Conservation (phyloP, 202 grass and related monocot genomes). For the Panicum virgatum region DNA sequence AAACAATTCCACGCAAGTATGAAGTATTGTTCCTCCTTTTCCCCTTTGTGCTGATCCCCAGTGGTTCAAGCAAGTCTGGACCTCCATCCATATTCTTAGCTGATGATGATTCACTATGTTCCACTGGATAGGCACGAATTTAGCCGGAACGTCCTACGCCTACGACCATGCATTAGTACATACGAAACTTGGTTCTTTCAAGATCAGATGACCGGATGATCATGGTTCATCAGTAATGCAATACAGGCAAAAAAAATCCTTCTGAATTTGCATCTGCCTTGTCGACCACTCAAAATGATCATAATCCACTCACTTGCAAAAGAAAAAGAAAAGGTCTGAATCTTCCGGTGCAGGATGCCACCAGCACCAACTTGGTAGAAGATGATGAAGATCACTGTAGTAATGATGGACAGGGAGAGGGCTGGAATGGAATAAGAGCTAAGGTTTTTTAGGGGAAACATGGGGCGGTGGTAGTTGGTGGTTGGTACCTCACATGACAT, state of each 20-base stretch:
- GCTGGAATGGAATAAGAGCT: slow-evolving; percentile 10
- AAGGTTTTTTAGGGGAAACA: slow-evolving; percentile 21
- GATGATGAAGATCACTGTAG: slow-evolving; percentile 30
- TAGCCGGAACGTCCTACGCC: neutral
- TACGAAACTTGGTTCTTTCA: slow-evolving; percentile 16
- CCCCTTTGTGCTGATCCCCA: slow-evolving; percentile 8
- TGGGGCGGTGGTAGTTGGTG: slow-evolving; percentile 56
- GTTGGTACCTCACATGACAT: slow-evolving; percentile 61
- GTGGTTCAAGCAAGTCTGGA: slow-evolving; percentile 29
- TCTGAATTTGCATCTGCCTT: slow-evolving; percentile 1
- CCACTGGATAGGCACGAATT: slow-evolving; percentile 47
- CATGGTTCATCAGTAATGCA: neutral
- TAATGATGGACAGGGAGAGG: slow-evolving; percentile 36
- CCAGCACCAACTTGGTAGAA: slow-evolving; percentile 30
- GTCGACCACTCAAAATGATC: slow-evolving; percentile 27
- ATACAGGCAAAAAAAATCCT: neutral
- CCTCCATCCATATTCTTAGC: slow-evolving; percentile 28
- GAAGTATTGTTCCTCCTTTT: slow-evolving; percentile 21
- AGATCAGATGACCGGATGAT: neutral
- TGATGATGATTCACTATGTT: slow-evolving; percentile 32
- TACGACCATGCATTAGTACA: slow-evolving; percentile 3
- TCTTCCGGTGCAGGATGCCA: slow-evolving; percentile 16
- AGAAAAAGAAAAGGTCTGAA: slow-evolving; percentile 32
- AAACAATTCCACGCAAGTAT: slow-evolving; percentile 46
- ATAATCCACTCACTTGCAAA: slow-evolving; percentile 11